Evolutionary conservation across 495 filamentous ascomycete genomes (phyloP).

Genomic region (Antarctomyces pellizariae): DNA sequence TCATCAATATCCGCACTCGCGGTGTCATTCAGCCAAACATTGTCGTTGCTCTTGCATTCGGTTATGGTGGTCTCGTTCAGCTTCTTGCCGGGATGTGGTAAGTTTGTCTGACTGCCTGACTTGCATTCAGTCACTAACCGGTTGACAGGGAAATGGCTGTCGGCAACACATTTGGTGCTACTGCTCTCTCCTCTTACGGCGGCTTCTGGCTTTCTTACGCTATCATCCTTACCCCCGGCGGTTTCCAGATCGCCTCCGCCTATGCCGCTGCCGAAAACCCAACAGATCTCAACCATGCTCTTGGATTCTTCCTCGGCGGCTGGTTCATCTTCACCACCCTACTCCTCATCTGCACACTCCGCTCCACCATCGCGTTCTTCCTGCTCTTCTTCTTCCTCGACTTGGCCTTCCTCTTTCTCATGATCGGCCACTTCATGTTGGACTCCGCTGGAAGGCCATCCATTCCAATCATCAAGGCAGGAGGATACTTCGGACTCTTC

Average conservation of each 20-base stretch:
- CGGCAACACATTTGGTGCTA: constrained; percentile 95
- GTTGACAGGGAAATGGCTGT: constrained; percentile 79
- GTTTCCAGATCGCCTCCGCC: constrained; percentile 31
- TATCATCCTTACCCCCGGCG: constrained; percentile 68
- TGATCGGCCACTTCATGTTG: constrained; percentile 40
- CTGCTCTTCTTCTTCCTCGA: constrained; percentile 83
- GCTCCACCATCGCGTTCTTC: constrained; percentile 94
- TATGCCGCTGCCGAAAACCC: constrained; percentile 17
- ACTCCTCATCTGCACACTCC: constrained; percentile 67
- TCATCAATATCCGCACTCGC: constrained; percentile 54
- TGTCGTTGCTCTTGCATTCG: constrained; percentile 46
- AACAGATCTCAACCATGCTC: constrained; percentile 25
- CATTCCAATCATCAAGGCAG: constrained; percentile 40
- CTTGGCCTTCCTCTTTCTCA: constrained; percentile 74
- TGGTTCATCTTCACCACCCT: constrained; percentile 98
- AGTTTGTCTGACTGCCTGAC: constrained; percentile 16
- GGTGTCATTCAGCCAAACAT: constrained; percentile 37
- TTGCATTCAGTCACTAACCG: constrained; percentile 2
- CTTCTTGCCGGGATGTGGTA: constrained; percentile 95
- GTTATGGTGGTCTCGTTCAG: constrained; percentile 78
- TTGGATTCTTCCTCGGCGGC: constrained; percentile 71
- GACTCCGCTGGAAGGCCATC: constrained; percentile 20
- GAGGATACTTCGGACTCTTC: constrained; percentile 69
- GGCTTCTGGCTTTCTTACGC: constrained; percentile 92
- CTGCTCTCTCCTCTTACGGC: constrained; percentile 86